Percentiles rank a stretch among this genome's conserved stretches.
These are phyloP conservation scores for Cyclotella sp. DNA, from an alignment of 108 stramenopile species.

Conservation along the genomic window DNA sequence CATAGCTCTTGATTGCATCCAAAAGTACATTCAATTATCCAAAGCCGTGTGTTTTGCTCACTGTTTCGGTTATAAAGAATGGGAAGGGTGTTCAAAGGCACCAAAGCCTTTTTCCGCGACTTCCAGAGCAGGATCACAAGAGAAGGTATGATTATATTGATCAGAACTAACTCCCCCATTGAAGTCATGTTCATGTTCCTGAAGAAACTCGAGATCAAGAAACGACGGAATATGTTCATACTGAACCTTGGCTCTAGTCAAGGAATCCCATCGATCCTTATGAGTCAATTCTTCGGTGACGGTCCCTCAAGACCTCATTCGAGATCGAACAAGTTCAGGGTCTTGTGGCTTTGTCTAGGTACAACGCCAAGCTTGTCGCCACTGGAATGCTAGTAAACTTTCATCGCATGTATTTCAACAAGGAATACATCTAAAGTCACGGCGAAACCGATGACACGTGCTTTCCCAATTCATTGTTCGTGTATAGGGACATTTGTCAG, in stretches of 20 bases:
- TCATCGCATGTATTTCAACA: too few relatives aligned
- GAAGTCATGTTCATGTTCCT: not conserved
- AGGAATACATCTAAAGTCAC: too few relatives aligned
- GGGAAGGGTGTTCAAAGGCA: not conserved
- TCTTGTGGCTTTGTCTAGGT: not conserved
- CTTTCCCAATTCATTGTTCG: too few relatives aligned
- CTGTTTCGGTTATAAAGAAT: too few relatives aligned
- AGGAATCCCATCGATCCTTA: not conserved
- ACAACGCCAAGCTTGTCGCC: not conserved
- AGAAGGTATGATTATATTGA: not conserved
- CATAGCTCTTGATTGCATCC: too few relatives aligned
- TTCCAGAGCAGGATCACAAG: not conserved
- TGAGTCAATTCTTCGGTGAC: not conserved
- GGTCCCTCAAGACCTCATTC: not conserved
- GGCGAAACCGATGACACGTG: too few relatives aligned
- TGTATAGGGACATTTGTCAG: too few relatives aligned
- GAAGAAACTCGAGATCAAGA: not conserved
- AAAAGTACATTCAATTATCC: too few relatives aligned
- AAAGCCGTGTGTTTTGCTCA: too few relatives aligned
- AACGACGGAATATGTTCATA: not conserved
- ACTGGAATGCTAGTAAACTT: not conserved
- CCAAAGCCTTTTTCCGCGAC: not conserved
- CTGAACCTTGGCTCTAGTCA: not conserved
- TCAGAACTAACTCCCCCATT: not conserved
- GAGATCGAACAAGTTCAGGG: not conserved